These are phyloP conservation scores for Hawksworthiomyces lignivorus DNA, from an alignment of 2,329 filamentous ascomycete genomes.

Conservation along the genomic window DNA sequence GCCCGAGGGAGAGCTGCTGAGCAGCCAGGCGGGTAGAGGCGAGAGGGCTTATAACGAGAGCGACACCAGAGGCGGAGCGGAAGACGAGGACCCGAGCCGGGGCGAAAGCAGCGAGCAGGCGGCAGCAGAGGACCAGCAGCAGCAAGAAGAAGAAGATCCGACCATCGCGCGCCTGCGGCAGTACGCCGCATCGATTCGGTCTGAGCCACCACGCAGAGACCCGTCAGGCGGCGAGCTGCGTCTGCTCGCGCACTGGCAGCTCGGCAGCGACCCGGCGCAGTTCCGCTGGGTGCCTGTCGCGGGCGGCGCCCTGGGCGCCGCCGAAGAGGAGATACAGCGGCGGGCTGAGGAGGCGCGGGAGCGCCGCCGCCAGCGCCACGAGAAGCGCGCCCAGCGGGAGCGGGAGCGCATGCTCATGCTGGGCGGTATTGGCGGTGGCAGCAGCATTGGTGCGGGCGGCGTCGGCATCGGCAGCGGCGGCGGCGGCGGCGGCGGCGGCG, in stretches of 20 bases:
- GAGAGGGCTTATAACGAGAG: no score
- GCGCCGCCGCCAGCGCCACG: constrained; percentile 20
- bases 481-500: neutral
- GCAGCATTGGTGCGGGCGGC: no score
- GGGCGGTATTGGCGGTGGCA: neutral
- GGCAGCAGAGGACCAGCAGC: neutral
- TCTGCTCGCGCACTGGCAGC: constrained; percentile 27
- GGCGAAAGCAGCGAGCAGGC: neutral
- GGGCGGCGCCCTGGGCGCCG: constrained; percentile 2
- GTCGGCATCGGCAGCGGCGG: neutral
- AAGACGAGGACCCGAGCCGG: neutral
- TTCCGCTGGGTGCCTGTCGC: constrained; percentile 23
- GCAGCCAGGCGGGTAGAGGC: no score
- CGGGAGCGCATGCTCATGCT: constrained; percentile 15
- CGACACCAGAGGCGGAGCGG: neutral
- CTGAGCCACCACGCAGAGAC: constrained; percentile 17
- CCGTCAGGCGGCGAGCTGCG: constrained; percentile 15
- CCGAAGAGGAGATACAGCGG: constrained; percentile 9
- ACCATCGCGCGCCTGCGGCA: constrained; percentile 26
- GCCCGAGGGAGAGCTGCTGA: neutral
- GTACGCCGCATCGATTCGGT: constrained; percentile 24
- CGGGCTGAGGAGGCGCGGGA: constrained; percentile 17
- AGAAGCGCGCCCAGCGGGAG: constrained; percentile 18
- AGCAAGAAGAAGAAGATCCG: constrained; percentile 18
- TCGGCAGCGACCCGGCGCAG: constrained; percentile 25